phyloP scores from a whole-genome alignment of 345 rosid species.

The Lepidium africanum region DNA sequence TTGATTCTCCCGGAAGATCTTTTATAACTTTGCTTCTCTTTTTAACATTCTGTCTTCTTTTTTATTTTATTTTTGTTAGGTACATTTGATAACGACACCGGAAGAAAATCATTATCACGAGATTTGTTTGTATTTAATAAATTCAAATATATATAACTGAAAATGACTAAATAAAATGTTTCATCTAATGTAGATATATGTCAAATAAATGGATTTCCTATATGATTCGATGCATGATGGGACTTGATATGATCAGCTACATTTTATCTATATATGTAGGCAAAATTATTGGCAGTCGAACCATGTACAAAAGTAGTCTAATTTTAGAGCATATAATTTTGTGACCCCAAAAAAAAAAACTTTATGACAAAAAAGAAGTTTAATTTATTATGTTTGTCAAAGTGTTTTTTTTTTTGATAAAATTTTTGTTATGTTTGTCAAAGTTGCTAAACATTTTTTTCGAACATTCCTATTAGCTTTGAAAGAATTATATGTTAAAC shows the following conservation, averaged over 20 bases:
- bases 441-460: background rate
- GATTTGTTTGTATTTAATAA: constrained; percentile 11
- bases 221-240: constrained; percentile 9
- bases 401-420: too few relatives aligned
- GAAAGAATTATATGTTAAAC: background rate
- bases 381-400: background rate
- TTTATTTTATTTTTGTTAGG: constrained; percentile 32
- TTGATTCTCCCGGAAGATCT: constrained; percentile 30
- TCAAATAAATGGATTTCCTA: constrained; percentile 7
- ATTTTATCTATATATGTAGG: background rate
- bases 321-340: background rate
- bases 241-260: background rate
- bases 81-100: constrained; percentile 14
- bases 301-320: background rate
- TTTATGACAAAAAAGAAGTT: too few relatives aligned
- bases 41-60: background rate
- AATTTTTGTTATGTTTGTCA: background rate
- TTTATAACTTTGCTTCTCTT: constrained; percentile 21
- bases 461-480: background rate
- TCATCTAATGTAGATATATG: background rate
- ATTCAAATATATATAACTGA: background rate
- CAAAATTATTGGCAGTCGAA: background rate
- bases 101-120: constrained; percentile 16
- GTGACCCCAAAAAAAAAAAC: too few relatives aligned
- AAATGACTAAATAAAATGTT: background rate